These are phyloP conservation scores for Neonectria neomacrospora DNA, from an alignment of 2,329 filamentous ascomycete genomes.

Conservation along the genomic window DNA sequence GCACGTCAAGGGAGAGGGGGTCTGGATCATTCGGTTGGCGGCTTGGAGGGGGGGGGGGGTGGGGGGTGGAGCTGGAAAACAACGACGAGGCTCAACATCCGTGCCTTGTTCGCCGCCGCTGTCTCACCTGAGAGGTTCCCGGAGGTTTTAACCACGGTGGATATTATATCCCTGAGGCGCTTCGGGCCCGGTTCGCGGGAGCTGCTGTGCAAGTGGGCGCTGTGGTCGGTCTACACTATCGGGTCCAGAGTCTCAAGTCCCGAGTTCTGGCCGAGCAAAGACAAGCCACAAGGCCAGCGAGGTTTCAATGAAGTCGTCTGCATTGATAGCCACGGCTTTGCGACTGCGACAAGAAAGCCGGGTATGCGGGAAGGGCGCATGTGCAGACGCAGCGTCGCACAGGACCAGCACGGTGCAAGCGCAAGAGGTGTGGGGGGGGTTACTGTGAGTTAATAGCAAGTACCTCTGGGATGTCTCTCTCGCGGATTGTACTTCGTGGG, in stretches of 20 bases:
- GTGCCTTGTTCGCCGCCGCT: slow-evolving; percentile 18
- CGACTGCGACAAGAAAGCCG: slow-evolving; percentile 14
- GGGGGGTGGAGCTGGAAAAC: too few relatives aligned
- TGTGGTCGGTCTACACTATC: not conserved
- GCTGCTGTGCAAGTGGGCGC: not conserved
- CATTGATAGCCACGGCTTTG: slow-evolving; percentile 10
- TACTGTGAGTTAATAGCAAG: not conserved
- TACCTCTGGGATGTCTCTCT: not conserved
- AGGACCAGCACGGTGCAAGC: slow-evolving; percentile 11
- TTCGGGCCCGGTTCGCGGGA: not conserved
- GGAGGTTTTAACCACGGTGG: not conserved
- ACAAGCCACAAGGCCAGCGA: not conserved
- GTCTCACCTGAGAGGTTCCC: slow-evolving; percentile 25
- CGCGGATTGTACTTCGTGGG: not conserved
- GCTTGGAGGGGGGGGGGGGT: slow-evolving; percentile 17
- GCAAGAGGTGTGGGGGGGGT: slow-evolving; percentile 16
- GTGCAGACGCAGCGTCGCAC: slow-evolving; percentile 18
- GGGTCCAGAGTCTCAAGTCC: not conserved
- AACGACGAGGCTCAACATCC: slow-evolving; percentile 32
- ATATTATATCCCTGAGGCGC: not conserved
- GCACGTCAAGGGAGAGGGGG: not conserved
- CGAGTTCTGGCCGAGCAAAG: slow-evolving; percentile 21
- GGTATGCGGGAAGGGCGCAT: slow-evolving; percentile 22
- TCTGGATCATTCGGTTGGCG: slow-evolving; percentile 17
- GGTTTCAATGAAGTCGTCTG: not conserved